A percentile compares a stretch with the other conserved stretches of the same genome.
phyloP scores from a whole-genome alignment of 139 green algal genomes.

The Coelastrella sp. region DNA sequence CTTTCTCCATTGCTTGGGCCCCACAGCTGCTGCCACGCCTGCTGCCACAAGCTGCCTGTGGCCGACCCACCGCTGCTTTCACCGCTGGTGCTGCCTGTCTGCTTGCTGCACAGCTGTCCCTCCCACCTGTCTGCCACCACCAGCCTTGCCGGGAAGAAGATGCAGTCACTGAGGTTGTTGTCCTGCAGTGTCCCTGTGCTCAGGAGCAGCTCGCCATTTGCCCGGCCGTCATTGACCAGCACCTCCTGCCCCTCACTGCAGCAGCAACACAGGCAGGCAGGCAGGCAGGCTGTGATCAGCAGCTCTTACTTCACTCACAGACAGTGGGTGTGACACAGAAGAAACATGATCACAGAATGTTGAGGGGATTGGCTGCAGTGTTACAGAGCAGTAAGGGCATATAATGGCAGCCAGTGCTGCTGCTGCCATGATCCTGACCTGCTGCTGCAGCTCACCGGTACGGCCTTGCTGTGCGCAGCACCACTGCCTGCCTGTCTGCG shows the following conservation, averaged over 20 bases:
- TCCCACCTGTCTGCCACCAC: conserved; percentile 58
- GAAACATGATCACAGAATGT: too few species aligned
- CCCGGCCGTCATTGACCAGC: conserved; percentile 78
- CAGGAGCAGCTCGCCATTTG: conserved; percentile 89
- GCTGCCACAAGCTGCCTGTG: background rate
- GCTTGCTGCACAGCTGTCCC: background rate
- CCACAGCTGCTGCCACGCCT: background rate
- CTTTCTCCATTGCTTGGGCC: too few species aligned
- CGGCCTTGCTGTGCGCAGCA: conserved; percentile 62
- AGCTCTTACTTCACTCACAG: background rate
- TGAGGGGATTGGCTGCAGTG: too few species aligned
- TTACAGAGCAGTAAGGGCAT: too few species aligned
- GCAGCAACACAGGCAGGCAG: background rate
- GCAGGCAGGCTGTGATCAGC: background rate
- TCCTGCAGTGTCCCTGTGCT: conserved; percentile 79
- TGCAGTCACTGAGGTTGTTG: conserved; percentile 39
- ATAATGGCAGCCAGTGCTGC: background rate
- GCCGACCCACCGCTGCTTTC: background rate
- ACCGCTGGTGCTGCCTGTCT: background rate
- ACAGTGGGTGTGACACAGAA: too few species aligned
- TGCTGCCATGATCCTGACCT: background rate
- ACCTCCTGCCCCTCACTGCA: conserved; percentile 76
- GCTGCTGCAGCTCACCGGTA: conserved; percentile 58
- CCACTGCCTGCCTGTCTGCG: conserved; percentile 60
- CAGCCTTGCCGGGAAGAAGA: conserved; percentile 49